These are phyloP conservation scores for Penstemon eatonii DNA, from an alignment of 257 asterid genomes.

Conservation along the genomic window DNA sequence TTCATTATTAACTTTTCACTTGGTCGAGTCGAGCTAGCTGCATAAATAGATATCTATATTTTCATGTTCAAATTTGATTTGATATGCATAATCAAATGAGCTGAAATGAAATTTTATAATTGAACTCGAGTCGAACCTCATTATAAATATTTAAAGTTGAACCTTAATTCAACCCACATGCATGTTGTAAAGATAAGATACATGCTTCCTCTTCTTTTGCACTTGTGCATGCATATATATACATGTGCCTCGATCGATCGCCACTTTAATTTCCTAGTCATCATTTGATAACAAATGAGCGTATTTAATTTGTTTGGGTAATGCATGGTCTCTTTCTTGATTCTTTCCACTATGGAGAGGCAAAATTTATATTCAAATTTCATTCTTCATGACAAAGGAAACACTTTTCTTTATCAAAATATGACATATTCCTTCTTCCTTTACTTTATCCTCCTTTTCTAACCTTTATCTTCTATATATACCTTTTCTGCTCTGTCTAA, in stretches of 20 bases:
- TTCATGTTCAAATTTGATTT: no score
- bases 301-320: background rate
- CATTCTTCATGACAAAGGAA: slow-evolving; percentile 77
- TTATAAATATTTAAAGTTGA: no score
- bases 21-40: no score
- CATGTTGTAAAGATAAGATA: slow-evolving; percentile 32
- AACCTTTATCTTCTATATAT: slow-evolving; percentile 19
- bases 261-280: slow-evolving; percentile 6
- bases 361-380: slow-evolving; percentile 40
- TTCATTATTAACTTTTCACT: no score
- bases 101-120: no score
- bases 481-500: slow-evolving; percentile 28
- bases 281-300: background rate
- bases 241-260: slow-evolving; percentile 16
- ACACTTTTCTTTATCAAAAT: slow-evolving; percentile 43
- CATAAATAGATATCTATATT: no score
- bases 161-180: slow-evolving; percentile 22
- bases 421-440: slow-evolving; percentile 46
- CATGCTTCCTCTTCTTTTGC: slow-evolving; percentile 3
- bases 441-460: slow-evolving; percentile 43
- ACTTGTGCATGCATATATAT: slow-evolving; percentile 34
- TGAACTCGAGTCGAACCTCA: no score
- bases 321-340: slow-evolving; percentile 10
- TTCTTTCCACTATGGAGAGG: slow-evolving; percentile 42
- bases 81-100: no score